Evolutionary conservation across 306 rosid species (phyloP), one percentile per base, ranked within the genome.

Genomic region (Gastrolobium bilobum): DNA sequence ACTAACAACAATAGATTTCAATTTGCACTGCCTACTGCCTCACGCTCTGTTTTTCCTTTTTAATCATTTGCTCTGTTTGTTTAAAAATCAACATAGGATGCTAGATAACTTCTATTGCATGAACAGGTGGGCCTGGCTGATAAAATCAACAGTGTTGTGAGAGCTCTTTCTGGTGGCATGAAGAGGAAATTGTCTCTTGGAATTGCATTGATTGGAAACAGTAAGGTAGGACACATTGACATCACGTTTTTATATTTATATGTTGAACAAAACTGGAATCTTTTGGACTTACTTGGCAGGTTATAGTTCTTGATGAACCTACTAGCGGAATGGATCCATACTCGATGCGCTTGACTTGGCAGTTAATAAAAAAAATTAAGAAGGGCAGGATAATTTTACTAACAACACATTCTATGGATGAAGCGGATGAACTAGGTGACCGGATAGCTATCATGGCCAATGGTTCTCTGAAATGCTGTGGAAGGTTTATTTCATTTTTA

Each of bases 291-390:
- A 62, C 44, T 78, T 82, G 77, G 74, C 90, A 94, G 99, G 97
- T 94, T 83, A 85, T 94, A 50, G 71, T 94, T 80, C 97, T 94
- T 59, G 99, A 94, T 79, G 99, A 94, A 87, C 99, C 99, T 54
- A 94, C 99, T 26, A 92, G 99, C 86, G 99, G 99, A 89, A 94
- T 94, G 99, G 99, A 94, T 87, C 99, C 99, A 56, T 94, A 94
- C 83, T 94, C 99, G 4, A 94, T 91, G 99, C 97, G 97, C 57
- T 87, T 92, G 92, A 92, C 99, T 57, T 92, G 99, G 99, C 99
- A 94, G 80, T 85, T 94, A 72, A 94, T 94, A 65, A 94, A 94
- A 83, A 92, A 91, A 84, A 87, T 89, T 38, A 94, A 89, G 60
- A 94, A 94, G 83, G 97, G 97, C 63, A 92, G 97, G 90, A 94